Percentiles rank a stretch among this genome's conserved stretches.
phyloP scores from a whole-genome alignment of 2,329 filamentous ascomycete genomes.

The Aspergillus ochraceoroseus region DNA sequence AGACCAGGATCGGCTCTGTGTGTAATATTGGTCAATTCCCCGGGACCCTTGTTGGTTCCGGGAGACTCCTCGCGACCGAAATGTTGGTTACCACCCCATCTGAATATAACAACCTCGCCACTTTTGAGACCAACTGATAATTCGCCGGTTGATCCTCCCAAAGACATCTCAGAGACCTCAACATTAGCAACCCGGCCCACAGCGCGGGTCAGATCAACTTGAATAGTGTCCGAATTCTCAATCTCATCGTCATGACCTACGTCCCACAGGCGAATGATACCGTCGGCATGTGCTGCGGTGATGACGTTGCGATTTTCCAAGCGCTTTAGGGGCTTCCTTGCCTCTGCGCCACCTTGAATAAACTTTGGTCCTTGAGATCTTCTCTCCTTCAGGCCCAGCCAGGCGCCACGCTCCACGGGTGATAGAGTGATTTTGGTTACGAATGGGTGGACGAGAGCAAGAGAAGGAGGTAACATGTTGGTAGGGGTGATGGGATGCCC shows the following conservation, averaged over 20 bases:
- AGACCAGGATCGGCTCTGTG: conserved; percentile 66
- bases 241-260: conserved; percentile 87
- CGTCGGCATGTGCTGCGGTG: conserved; percentile 83
- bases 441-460: conserved; percentile 88
- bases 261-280: conserved; percentile 89
- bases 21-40: conserved; percentile 69
- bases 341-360: conserved; percentile 72
- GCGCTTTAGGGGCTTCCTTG: conserved; percentile 62
- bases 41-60: conserved; percentile 56
- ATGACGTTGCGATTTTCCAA: conserved; percentile 81
- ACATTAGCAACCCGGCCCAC: conserved; percentile 73
- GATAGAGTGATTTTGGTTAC: conserved; percentile 68
- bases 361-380: conserved; percentile 72
- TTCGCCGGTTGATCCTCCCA: conserved; percentile 77
- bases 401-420: conserved; percentile 69
- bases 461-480: conserved; percentile 82
- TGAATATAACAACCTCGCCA: conserved; percentile 82
- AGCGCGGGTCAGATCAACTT: conserved; percentile 80
- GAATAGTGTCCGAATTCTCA: conserved; percentile 74
- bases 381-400: conserved; percentile 86
- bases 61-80: conserved; percentile 59
- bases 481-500: conserved; percentile 87
- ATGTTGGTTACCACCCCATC: conserved; percentile 77
- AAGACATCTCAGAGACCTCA: conserved; percentile 70
- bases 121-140: conserved; percentile 72